Evolutionary conservation across 768 basidiomycete genomes (phyloP).

Genomic region (Gloeophyllum trabeum): DNA sequence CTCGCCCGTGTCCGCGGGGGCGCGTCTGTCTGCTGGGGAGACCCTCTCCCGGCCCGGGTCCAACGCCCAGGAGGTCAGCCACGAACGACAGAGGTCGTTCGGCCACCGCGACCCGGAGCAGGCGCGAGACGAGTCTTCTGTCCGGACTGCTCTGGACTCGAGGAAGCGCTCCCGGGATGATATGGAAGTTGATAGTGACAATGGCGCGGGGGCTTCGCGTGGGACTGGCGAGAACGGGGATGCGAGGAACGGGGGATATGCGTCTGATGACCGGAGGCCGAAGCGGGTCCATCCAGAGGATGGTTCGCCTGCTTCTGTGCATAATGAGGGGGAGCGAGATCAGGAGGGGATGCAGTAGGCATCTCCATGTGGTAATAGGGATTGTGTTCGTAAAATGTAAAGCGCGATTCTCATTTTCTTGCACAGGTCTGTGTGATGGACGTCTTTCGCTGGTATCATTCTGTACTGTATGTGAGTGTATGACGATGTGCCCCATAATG

Average conservation of each 20-base stretch:
- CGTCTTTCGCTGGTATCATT: no score
- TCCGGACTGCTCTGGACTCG: neutral
- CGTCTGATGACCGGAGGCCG: neutral
- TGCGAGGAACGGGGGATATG: neutral
- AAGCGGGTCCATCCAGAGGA: neutral
- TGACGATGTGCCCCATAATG: no score
- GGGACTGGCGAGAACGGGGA: neutral
- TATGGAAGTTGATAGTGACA: neutral
- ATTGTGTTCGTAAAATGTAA: no score
- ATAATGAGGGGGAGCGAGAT: no score
- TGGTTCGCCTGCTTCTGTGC: no score
- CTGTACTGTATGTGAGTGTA: no score
- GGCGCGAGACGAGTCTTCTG: neutral
- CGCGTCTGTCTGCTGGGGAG: slow-evolving; percentile 14
- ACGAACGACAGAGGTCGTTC: slow-evolving; percentile 37
- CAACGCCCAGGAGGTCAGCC: slow-evolving; percentile 36
- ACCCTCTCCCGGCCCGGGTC: slow-evolving; percentile 41
- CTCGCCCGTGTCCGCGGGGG: slow-evolving; percentile 33
- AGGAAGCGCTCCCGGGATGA: neutral
- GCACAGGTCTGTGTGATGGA: no score
- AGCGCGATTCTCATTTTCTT: no score
- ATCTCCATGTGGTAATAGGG: no score
- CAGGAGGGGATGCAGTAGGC: no score
- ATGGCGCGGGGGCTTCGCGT: neutral
- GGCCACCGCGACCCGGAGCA: slow-evolving; percentile 4